Evolutionary conservation across 2,329 filamentous ascomycete species (phyloP).

Genomic region (Leptographium lundbergii): DNA sequence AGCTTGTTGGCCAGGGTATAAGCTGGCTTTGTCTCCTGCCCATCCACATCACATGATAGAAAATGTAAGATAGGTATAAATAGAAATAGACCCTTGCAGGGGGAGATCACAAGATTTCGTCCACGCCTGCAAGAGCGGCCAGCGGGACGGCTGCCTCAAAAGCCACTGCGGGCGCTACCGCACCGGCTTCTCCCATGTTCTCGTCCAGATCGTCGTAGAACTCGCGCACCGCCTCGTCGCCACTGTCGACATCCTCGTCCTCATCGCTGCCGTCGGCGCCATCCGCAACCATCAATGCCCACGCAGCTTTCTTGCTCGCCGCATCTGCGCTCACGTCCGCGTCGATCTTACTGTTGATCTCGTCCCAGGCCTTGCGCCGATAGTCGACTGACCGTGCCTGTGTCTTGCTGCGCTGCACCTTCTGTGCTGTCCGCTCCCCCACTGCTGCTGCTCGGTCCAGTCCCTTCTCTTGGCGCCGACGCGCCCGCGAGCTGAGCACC

Average conservation of each 20-base stretch:
- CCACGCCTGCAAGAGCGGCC: conserved; percentile 4
- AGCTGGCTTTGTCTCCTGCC: neutral
- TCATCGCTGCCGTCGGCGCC: neutral
- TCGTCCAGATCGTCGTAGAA: conserved; percentile 10
- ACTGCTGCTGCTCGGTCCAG: conserved; percentile 47
- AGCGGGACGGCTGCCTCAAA: conserved; percentile 1
- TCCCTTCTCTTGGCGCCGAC: conserved; percentile 41
- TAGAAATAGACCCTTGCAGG: neutral
- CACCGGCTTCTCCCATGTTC: conserved; percentile 6
- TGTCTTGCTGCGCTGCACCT: conserved; percentile 41
- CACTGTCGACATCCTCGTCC: conserved; percentile 5
- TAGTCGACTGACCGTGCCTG: conserved; percentile 33
- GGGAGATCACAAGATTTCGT: conserved; percentile 12
- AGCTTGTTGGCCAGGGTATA: neutral
- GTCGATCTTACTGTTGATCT: conserved; percentile 30
- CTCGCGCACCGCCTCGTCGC: conserved; percentile 11
- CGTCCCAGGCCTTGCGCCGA: conserved; percentile 43
- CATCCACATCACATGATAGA: neutral
- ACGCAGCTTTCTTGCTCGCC: conserved; percentile 5
- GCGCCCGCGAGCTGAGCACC: conserved; percentile 41
- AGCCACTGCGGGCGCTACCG: neutral
- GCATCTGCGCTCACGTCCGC: neutral
- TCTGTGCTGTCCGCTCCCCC: conserved; percentile 43
- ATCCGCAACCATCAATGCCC: conserved; percentile 5
- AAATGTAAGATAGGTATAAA: neutral